Evolutionary conservation across 2,329 filamentous ascomycete species (phyloP), one percentile per base, ranked within the genome.

Genomic region (Microdochium bolleyi): DNA sequence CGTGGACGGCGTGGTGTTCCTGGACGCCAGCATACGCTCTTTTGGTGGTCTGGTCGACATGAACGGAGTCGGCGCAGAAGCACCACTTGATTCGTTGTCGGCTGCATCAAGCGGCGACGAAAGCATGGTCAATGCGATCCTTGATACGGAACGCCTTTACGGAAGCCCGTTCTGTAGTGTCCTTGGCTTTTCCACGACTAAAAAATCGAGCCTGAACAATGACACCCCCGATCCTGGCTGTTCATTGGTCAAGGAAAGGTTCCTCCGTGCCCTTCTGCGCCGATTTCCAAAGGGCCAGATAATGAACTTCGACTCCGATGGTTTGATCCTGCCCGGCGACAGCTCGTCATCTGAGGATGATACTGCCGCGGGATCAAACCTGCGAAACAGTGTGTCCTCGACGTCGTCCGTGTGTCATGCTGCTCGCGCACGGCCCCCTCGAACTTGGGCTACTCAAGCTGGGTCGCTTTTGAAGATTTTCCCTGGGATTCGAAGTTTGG

Each of bases 401-500:
- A 7, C 13, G 21, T 46, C 41, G 41, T 16, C 14, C 3, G 9
- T 8, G 16, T 11, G 8, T 19, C 24, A n/a, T 30, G 14, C 13
- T 3, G 10, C 21, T 49, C 52, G n/a, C 37, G 51, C 16, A 13
- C 41, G 41, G 13, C 9, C 41, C n/a, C 41, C 4, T 19, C n/a
- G 13, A 7, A 46, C 9, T 7, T 46, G 41, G 41, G n/a, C 13
- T 46, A 22, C 21, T 16, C 41, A 46, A 19, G 41, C 41, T 5
- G 19, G 21, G 3, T 24, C 22, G 21, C 19, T 46, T 10, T 22
- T 46, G 41, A 21, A 46, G 2, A 60, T 68, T 0, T 72, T 80
- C 7, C 70, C 74, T 0, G 67, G 67, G 0, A 74, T 74, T 1
- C 65, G 74, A 2, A 76, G 73, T 22, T 62, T 80, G 0, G 71